Evolutionary conservation across 805 yeast genomes (phyloP), one percentile per base, ranked within the genome.

Genomic region (Candida manassasensis): DNA sequence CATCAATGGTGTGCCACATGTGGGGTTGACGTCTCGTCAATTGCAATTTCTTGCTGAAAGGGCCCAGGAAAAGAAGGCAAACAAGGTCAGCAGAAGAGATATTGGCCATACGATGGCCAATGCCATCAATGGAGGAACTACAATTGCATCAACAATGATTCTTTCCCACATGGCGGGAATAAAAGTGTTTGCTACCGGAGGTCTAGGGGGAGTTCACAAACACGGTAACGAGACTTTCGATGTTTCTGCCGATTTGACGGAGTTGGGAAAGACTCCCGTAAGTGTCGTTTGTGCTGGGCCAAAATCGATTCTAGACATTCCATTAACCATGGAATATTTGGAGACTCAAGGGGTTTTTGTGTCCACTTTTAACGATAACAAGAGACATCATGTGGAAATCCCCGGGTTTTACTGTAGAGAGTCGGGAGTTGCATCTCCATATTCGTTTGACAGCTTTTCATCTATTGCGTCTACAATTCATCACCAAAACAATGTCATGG

Each of bases 241-340:
- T 55, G 67, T 87, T 16, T 79, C 89, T 48, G 95, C 95, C 2
- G 96, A 87, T 57, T 69, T 87, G 42, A 89, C 86, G 33, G 96
- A 87, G 52, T 65, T 88, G 36, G 81, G 88, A 1, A 69, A 79
- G 38, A 88, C 95, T 0, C 85, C 89, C 0, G 87, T 87, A 1
- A 79, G 87, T 0, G 96, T 87, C n/a, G 89, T 87, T 7, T 87
- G 96, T 53, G 80, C 95, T 6, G 96, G 96, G 0, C 95, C 96
- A 2, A 87, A 87, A 53, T 78, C 88, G 25, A 86, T 87, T 35
- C 62, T 87, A 37, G 96, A 87, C 49, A 81, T 88, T 36, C 77
- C 72, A 7, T 69, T 82, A 43, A 88, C 96, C 0, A 68, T 86
- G 71, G 96, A 87, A 55, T 85, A 81, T 50, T 64, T 87, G 35